Evolutionary conservation across 352 stramenopile species (phyloP).

Genomic region (Phytophthora hybrid): DNA sequence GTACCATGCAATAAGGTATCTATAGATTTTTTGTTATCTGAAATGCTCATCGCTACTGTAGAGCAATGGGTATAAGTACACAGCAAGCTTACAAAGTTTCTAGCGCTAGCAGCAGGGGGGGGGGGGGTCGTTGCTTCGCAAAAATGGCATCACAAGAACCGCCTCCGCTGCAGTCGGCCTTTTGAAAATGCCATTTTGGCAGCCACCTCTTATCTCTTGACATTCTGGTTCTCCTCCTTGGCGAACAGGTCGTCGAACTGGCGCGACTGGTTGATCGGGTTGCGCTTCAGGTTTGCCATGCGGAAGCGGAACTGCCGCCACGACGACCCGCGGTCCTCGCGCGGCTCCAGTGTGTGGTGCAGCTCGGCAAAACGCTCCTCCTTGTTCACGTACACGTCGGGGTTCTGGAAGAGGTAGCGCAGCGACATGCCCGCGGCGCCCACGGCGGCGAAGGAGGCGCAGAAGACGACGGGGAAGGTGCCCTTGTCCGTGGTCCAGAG

Average conservation of each 20-base stretch:
- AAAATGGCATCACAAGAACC: too few species aligned
- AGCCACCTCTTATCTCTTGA: conserved; percentile 20
- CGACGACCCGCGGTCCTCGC: conserved; percentile 45
- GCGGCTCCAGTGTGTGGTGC: conserved; percentile 44
- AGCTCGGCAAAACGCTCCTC: conserved; percentile 51
- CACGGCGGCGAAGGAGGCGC: conserved; percentile 42
- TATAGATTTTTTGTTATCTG: not conserved
- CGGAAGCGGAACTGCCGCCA: conserved; percentile 76
- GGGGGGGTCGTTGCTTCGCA: too few species aligned
- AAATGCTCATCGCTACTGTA: not conserved
- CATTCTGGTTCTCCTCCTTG: conserved; percentile 3
- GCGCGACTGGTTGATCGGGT: conserved; percentile 24
- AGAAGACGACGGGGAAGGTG: conserved; percentile 37
- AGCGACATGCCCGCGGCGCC: conserved; percentile 45
- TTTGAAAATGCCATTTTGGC: not conserved
- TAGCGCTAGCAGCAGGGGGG: too few species aligned
- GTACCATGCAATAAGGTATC: not conserved
- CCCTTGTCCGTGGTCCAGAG: conserved; percentile 56
- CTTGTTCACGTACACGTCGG: conserved; percentile 78
- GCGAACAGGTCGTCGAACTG: conserved; percentile 8
- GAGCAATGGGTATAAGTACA: not conserved
- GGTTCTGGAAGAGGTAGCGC: conserved; percentile 56
- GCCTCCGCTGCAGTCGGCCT: too few species aligned
- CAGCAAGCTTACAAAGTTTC: not conserved
- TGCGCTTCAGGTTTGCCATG: conserved; percentile 70